Base-by-base conservation (phyloP, 2,329 filamentous ascomycete genomes). In the Pyrenophora seminiperda region DNA sequence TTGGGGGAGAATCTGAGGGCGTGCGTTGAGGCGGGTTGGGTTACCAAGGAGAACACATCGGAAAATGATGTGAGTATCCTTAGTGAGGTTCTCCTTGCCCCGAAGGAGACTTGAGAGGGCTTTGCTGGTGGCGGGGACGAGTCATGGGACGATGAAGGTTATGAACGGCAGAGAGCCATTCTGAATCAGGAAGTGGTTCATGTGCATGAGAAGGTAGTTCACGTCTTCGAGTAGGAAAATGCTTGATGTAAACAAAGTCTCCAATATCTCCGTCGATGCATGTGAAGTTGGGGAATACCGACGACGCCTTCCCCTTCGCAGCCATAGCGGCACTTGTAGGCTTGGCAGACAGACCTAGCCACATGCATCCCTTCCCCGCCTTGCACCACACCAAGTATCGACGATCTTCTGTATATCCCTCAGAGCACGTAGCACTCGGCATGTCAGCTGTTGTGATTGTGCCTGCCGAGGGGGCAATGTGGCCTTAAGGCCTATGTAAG, bases 321-420 rank as follows among this genome's bases (percentile, higher is more conserved):
- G 47, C 47, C 36, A 18, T 54, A 54, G 51, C 44, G 42, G 42
- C 36, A 29, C n/a, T 18, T 19, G 5, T 32, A 11, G 7, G 38
- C 46, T 38, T 46, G 38, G 47, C 41, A 20, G 31, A 18, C 38
- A 37, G 43, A 36, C 38, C 33, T 38, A 40, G 47, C 36, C 29
- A 34, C 41, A 29, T 42, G 40, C 30, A 31, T 52, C 27, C 33
- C 36, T 20, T 42, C 42, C 49, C 49, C 49, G 44, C 49, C 31
- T 31, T 47, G 34, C 34, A 29, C 51, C 41, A 44, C 47, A 33
- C 37, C 32, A 20, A 13, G 34, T 36, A 54, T 44, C 43, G 43
- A 46, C 42, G 51, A 54, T 47, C 39, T 30, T 24, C 7, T 9
- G 49, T 42, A 36, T 27, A 48, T 47, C 18, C 22, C 44, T 47